Conservation (phyloP, 805 yeast genomes). For the Saturnispora silvae region DNA sequence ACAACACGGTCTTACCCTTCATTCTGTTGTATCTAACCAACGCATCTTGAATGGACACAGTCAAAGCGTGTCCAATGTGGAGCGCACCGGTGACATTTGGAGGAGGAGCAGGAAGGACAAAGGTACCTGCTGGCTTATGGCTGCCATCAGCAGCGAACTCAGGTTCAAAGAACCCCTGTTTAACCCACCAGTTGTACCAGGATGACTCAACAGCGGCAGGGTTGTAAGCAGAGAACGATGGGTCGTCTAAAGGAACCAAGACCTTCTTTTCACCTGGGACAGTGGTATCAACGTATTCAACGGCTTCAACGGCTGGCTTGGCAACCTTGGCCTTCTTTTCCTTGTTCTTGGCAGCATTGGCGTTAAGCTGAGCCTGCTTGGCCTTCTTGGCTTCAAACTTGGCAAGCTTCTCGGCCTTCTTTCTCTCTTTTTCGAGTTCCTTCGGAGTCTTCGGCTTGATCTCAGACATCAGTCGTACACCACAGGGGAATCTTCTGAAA, state of each 20-base stretch:
- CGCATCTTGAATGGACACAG: conserved; percentile 89
- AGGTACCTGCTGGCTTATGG: conserved; percentile 70
- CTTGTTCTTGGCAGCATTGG: conserved; percentile 31
- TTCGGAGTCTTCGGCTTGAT: conserved; percentile 40
- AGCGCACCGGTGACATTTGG: conserved; percentile 98
- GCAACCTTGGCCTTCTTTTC: conserved; percentile 59
- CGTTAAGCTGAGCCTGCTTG: conserved; percentile 54
- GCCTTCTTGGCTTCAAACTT: conserved; percentile 71
- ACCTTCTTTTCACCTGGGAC: conserved; percentile 85
- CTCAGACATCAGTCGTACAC: conserved; percentile 8
- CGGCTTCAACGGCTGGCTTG: conserved; percentile 61
- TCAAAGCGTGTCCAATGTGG: conserved; percentile 97
- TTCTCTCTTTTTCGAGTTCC: conserved; percentile 63
- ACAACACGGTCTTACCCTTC: conserved; percentile 91
- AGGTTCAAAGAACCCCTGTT: conserved; percentile 82
- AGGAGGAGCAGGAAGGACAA: conserved; percentile 96
- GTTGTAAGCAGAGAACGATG: conserved; percentile 86
- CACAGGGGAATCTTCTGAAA: conserved; percentile 4
- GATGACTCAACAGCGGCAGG: conserved; percentile 91
- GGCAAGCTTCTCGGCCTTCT: conserved; percentile 45
- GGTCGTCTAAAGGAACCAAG: conserved; percentile 79
- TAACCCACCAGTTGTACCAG: conserved; percentile 97
- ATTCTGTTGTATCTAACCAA: conserved; percentile 90
- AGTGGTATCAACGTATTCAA: conserved; percentile 82
- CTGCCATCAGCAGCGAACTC: conserved; percentile 67